Evolutionary conservation across 202 grass and related monocot genomes (phyloP).

Genomic region (Zoysia matrella): DNA sequence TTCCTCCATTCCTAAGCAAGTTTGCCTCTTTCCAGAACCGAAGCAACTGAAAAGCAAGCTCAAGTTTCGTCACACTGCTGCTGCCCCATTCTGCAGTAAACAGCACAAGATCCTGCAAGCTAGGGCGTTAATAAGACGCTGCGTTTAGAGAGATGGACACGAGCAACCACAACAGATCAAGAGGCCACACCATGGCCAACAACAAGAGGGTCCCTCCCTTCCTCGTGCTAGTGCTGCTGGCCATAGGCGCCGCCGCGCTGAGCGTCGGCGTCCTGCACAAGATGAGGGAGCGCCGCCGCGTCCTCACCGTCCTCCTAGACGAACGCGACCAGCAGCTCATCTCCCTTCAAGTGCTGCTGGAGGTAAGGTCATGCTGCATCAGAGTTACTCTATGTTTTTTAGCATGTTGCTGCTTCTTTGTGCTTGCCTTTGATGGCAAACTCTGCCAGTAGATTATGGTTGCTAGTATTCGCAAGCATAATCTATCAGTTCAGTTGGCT

Average conservation of each 20-base stretch:
- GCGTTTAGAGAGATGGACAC: constrained; percentile 37
- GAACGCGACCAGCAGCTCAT: constrained; percentile 77
- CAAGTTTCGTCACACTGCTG: constrained; percentile 50
- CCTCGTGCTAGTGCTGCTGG: constrained; percentile 69
- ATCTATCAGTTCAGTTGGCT: background rate
- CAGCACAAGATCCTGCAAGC: constrained; percentile 37
- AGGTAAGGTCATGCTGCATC: constrained; percentile 57
- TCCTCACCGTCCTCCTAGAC: constrained; percentile 70
- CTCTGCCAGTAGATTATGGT: constrained; percentile 4
- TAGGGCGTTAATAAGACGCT: constrained; percentile 40
- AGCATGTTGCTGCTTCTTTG: background rate
- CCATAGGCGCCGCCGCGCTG: constrained; percentile 58
- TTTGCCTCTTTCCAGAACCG: constrained; percentile 48
- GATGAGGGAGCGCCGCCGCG: constrained; percentile 72
- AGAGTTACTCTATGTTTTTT: background rate
- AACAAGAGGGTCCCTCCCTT: constrained; percentile 57
- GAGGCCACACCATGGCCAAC: constrained; percentile 42
- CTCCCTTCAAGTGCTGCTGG: constrained; percentile 66
- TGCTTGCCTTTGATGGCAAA: constrained; percentile 12
- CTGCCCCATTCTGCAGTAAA: constrained; percentile 35
- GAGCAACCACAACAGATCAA: constrained; percentile 50
- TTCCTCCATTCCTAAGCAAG: constrained; percentile 50
- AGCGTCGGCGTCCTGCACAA: constrained; percentile 79
- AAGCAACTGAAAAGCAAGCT: constrained; percentile 53
- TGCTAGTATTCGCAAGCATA: background rate